Percentiles rank a stretch among this genome's conserved stretches.
phyloP scores from a whole-genome alignment of 176 grass and related monocot species.

The Olyra latifolia region DNA sequence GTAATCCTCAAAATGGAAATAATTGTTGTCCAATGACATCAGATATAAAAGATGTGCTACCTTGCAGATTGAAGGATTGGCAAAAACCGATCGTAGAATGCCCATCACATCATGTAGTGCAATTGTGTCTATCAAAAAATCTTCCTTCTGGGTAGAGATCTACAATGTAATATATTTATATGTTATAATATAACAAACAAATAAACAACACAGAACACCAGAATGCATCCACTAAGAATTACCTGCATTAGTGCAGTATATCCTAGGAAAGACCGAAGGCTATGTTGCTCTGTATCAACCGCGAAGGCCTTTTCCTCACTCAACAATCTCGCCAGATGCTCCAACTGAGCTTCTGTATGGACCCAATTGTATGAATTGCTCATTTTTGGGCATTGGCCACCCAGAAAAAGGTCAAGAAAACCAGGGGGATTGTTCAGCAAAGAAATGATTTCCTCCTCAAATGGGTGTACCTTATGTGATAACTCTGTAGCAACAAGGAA shows the following conservation, averaged over 20 bases:
- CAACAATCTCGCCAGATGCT: slow-evolving; percentile 52
- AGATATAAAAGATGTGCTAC: slow-evolving; percentile 45
- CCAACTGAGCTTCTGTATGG: slow-evolving; percentile 70
- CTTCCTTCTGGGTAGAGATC: slow-evolving; percentile 80
- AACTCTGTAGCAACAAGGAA: slow-evolving; percentile 50
- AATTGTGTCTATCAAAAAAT: slow-evolving; percentile 95
- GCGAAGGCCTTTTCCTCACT: slow-evolving; percentile 59
- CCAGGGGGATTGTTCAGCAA: slow-evolving; percentile 56
- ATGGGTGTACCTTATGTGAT: slow-evolving; percentile 66
- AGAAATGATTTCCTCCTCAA: slow-evolving; percentile 68
- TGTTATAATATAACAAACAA: slow-evolving; percentile 16
- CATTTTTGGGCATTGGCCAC: slow-evolving; percentile 41
- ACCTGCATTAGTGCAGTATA: slow-evolving; percentile 98
- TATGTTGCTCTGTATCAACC: slow-evolving; percentile 97
- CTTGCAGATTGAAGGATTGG: slow-evolving; percentile 79
- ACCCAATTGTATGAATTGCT: slow-evolving; percentile 65
- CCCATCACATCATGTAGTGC: slow-evolving; percentile 78
- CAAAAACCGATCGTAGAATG: slow-evolving; percentile 72
- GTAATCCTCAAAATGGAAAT: not conserved
- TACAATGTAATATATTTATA: slow-evolving; percentile 29
- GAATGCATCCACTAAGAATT: slow-evolving; percentile 20
- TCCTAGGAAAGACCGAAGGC: slow-evolving; percentile 89
- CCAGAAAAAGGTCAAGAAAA: slow-evolving; percentile 37
- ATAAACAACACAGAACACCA: slow-evolving; percentile 14
- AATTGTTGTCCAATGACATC: not conserved